Evolutionary conservation across 352 stramenopile species (phyloP).

Genomic region (Poterioochromonas sp.): DNA sequence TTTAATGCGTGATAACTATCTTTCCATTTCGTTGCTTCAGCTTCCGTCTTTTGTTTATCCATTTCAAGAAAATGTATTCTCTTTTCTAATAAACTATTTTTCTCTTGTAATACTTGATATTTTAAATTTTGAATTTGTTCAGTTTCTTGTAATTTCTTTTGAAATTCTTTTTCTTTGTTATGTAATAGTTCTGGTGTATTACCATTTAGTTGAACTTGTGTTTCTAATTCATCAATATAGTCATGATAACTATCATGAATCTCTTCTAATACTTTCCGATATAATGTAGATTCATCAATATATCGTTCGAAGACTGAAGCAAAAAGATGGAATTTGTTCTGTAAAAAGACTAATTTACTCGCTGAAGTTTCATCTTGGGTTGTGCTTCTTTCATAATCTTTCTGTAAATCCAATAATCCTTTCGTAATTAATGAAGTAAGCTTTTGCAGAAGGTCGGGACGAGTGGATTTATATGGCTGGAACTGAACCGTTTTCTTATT

Average conservation of each 20-base stretch:
- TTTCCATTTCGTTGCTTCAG: not conserved
- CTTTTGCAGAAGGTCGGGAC: not conserved
- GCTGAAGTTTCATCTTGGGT: not conserved
- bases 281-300: conserved; percentile 21
- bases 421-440: not conserved
- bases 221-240: not conserved
- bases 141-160: not conserved
- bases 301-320: not conserved
- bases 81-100: not conserved
- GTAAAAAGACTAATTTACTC: not conserved
- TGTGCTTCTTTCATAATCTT: not conserved
- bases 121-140: not conserved
- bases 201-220: not conserved
- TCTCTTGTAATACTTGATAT: not conserved
- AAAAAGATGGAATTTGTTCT: conserved; percentile 2
- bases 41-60: not conserved
- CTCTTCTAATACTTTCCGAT: not conserved
- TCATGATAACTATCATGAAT: conserved; percentile 4
- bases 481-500: not conserved
- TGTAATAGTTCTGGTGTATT: not conserved
- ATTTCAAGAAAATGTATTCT: not conserved
- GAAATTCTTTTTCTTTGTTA: conserved; percentile 1
- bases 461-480: not conserved
- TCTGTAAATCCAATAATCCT: not conserved
- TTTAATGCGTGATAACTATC: not conserved